phyloP scores from a whole-genome alignment of 2,329 filamentous ascomycete genomes.

The Colletotrichum sp. region DNA sequence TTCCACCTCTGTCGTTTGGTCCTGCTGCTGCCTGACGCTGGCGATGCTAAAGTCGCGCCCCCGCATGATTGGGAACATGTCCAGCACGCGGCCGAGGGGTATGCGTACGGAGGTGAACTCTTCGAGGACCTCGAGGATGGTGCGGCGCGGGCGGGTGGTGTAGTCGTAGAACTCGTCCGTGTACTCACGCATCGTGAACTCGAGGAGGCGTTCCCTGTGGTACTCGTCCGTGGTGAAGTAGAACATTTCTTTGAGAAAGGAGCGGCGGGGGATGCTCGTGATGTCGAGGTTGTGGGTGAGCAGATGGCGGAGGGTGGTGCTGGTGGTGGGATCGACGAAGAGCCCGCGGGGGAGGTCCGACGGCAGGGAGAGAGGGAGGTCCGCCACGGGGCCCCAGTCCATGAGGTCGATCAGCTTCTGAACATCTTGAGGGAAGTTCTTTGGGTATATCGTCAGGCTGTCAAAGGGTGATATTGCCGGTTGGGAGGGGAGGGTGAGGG shows the following conservation, averaged over 20 bases:
- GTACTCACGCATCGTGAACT: slow-evolving; percentile 80
- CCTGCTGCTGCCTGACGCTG: slow-evolving; percentile 61
- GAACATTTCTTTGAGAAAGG: slow-evolving; percentile 81
- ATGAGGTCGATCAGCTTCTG: slow-evolving; percentile 78
- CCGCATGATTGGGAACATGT: slow-evolving; percentile 81
- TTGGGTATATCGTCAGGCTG: slow-evolving; percentile 81
- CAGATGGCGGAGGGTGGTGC: slow-evolving; percentile 73
- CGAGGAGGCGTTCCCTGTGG: slow-evolving; percentile 81
- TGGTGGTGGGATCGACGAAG: slow-evolving; percentile 37
- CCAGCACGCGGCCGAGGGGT: slow-evolving; percentile 74
- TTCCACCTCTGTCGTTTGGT: slow-evolving; percentile 57
- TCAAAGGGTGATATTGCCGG: slow-evolving; percentile 71
- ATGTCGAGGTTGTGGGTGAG: slow-evolving; percentile 88
- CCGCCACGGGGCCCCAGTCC: slow-evolving; percentile 77
- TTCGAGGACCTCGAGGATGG: slow-evolving; percentile 88
- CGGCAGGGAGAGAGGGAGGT: slow-evolving; percentile 58
- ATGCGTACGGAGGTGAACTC: slow-evolving; percentile 88
- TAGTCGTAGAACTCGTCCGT: slow-evolving; percentile 97
- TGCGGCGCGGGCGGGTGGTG: slow-evolving; percentile 86
- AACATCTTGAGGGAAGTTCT: slow-evolving; percentile 86
- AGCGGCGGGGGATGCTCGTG: slow-evolving; percentile 84
- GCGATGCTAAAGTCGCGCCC: slow-evolving; percentile 94
- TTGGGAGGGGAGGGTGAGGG: slow-evolving; percentile 3
- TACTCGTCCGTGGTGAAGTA: slow-evolving; percentile 75
- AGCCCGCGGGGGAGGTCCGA: slow-evolving; percentile 32